Evolutionary conservation across 768 basidiomycete genomes (phyloP), one percentile per base, ranked within the genome.

Genomic region (Agaricus sinodeliciosus): DNA sequence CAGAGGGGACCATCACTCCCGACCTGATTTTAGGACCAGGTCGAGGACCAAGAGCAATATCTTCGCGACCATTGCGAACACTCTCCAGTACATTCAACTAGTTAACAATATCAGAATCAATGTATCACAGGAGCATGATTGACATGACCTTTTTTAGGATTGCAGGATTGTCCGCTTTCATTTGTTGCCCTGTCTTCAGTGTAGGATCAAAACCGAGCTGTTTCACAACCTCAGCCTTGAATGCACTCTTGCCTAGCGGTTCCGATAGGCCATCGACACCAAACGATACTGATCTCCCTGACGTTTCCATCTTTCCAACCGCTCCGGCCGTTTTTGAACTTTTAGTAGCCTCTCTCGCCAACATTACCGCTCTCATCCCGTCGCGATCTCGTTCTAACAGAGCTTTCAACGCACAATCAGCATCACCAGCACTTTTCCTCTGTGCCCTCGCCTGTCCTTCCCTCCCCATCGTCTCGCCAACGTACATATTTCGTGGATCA

Each of bases 131-230:
- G 19, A 35, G 51, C 43, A 41, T 12, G 26, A 45, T 28, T 25
- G 12, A 70, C 15, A 22, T 25, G 39, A 87, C 88, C 78, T 90
- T 87, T 54, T 76, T 75, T 63, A 79, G 75, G 18, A 76, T 65
- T 9, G 67, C 70, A 8, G 65, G 60, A 43, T 75, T 69, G 34
- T 71, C 69, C 11, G 45, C 9, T 19, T 57, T 58, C 53, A 71
- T 72, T 37, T 69, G 67, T 37, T 72, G 74, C 1, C 81, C 80
- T 40, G 70, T 65, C 60, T 81, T 84, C 7, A 72, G 61, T 2
- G 81, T 79, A 22, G 90, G 90, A 66, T 93, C 87, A 55, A 92
- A 93, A 1, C 90, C 90, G 3, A 93, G 71, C 4, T 77, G 72
- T 61, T 84, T 84, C 61, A 93, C 80, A 19, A 87, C 65, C 46